Evolutionary conservation across 768 basidiomycete genomes (phyloP), one percentile per base, ranked within the genome.

Genomic region (Daedaleopsis nitida): DNA sequence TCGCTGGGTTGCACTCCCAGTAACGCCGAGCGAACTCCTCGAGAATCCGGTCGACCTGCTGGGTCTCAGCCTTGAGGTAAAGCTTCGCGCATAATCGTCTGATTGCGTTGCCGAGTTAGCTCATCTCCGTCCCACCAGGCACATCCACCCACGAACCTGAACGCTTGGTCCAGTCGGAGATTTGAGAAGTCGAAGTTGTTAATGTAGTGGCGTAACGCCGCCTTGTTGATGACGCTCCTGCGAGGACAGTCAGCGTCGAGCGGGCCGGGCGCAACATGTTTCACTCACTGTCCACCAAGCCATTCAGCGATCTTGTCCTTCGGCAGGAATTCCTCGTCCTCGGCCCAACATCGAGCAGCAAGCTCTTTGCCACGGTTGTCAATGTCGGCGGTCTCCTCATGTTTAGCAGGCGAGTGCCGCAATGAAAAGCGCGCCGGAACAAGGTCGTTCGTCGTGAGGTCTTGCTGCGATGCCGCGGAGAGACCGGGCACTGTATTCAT

Each of bases 251-350:
- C 59, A 47, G 34, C 27, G 38, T 43, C 27, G 11, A 53, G 45
- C 35, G 16, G n/a, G 11, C 27, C 24, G 14, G 53, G 19, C 35
- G 21, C 17, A 64, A 50, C 45, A 16, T 12, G 16, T 43, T 12
- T n/a, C 9, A 89, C 96, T 78, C 67, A 98, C 95, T 83, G 77
- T 72, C 93, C 89, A 67, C 97, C 97, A 43, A 99, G 81, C 88
- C 93, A 99, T 73, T 97, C 94, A 1, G 96, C 95, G 67, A 98
- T 93, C 77, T 96, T 96, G 68, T 96, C 94, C 70, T 88, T 88
- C 14, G 85, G 79, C 67, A 96, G 73, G 71, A 95, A 96, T 16
- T 81, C 81, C 66, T 90, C 90, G 68, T 98, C 94, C 67, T 95
- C 94, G 35, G 84, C 82, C 84, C 92, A 93, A 74, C 92, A 96